These are phyloP conservation scores for Lentinula raphanica DNA, from an alignment of 768 basidiomycete genomes.

Conservation along the genomic window DNA sequence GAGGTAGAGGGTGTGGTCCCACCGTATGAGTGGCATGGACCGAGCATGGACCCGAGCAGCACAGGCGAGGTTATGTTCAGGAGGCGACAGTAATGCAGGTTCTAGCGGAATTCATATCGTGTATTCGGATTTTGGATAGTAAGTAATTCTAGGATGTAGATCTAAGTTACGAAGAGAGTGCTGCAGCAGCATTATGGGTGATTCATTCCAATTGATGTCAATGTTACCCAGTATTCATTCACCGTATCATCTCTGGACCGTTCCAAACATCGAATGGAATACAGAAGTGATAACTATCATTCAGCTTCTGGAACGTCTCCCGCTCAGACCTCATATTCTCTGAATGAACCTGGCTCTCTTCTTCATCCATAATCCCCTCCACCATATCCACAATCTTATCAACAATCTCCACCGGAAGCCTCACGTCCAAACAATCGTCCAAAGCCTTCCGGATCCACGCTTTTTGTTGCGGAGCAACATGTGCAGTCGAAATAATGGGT, in stretches of 20 bases:
- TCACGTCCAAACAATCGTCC: slow-evolving; percentile 24
- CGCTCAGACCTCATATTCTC: slow-evolving; percentile 27
- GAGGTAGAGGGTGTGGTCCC: slow-evolving; percentile 20
- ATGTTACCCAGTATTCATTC: too few relatives aligned
- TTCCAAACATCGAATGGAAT: slow-evolving; percentile 47
- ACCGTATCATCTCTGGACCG: slow-evolving; percentile 17
- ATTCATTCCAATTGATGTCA: too few relatives aligned
- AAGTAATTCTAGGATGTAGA: too few relatives aligned
- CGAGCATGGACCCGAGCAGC: slow-evolving; percentile 9
- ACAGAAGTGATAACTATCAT: slow-evolving; percentile 43
- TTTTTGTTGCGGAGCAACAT: slow-evolving; percentile 47
- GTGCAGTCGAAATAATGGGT: slow-evolving; percentile 34
- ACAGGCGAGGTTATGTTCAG: slow-evolving; percentile 13
- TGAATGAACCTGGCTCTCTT: slow-evolving; percentile 31
- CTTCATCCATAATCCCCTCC: slow-evolving; percentile 33
- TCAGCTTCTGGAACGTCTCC: slow-evolving; percentile 31
- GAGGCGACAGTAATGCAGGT: neutral
- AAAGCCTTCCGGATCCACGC: slow-evolving; percentile 37
- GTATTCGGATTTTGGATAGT: too few relatives aligned
- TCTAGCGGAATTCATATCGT: too few relatives aligned
- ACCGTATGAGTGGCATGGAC: slow-evolving; percentile 7
- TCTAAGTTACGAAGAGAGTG: too few relatives aligned
- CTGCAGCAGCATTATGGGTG: too few relatives aligned
- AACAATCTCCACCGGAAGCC: slow-evolving; percentile 41
- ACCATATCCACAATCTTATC: slow-evolving; percentile 33